Base-by-base conservation (phyloP, 441 rosid genomes). In the Pelargonium citronellum region DNA sequence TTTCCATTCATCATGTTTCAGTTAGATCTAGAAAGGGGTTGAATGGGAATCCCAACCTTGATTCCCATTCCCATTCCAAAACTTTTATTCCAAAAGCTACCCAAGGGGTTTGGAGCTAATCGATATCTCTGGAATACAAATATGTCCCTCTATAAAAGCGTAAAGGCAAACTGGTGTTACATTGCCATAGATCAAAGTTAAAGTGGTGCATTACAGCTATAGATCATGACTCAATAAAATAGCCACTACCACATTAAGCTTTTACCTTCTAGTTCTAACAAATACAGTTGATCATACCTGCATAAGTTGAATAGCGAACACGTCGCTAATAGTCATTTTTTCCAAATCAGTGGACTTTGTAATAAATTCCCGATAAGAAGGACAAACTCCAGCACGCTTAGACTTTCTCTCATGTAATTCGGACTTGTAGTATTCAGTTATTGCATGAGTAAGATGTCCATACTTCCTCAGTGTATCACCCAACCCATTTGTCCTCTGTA, bases 231-330 rank as follows among this genome's bases (percentile, higher is more conserved):
- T 55, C 22, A 55, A 5, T 55, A 55, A 55, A 55, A 16, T 16
- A 55, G 16, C 16, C 16, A 46, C 39, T 44, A 20, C 67, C 51
- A 19, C 9, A 19, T 39, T 62, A n/a, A 41, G 39, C 12, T 46
- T 24, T 71, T 15, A 19, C 17, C 55, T 1, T 46, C 27, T 12
- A 51, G 62, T 41, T 73, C 71, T 65, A 66, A 41, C 55, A 43
- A 70, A 27, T 75, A 77, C 62, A 66, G 7, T 37, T n/a, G n/a
- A n/a, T 17, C 16, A 55, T 83, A 94, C 97, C 99, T 91, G 96
- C 99, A 94, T 91, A 72, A 91, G 95, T 84, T 91, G 95, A 76
- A 79, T 83, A 63, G 95, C 89, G 81, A 94, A 94, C 46, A 91
- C 97, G 73, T 91, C 99, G 69, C 95, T 80, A 69, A 90, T 87